Conservation (phyloP, 352 stramenopile species). For the Porosira glacialis region DNA sequence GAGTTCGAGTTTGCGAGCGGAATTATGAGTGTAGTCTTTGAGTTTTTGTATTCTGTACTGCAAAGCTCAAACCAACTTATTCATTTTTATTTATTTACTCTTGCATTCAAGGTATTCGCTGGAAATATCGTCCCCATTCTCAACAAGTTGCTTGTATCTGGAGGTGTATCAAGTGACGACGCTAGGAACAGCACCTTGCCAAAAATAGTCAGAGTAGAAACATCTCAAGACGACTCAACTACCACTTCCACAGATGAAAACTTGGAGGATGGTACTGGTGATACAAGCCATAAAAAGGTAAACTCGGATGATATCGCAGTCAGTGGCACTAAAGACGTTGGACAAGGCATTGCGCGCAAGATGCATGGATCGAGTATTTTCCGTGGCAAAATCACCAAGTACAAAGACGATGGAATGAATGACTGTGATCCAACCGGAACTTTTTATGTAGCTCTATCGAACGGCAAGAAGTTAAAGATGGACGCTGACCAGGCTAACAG, state of each 20-base stretch:
- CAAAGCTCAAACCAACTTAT: too few relatives aligned
- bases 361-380: constrained; percentile 29
- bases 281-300: too few relatives aligned
- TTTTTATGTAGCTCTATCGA: constrained; percentile 11
- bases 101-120: constrained; percentile 19
- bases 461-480: constrained; percentile 23
- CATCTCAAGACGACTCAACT: not conserved
- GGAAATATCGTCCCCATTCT: constrained; percentile 36
- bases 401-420: constrained; percentile 19
- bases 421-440: too few relatives aligned
- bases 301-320: constrained; percentile 2
- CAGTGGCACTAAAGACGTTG: constrained; percentile 12
- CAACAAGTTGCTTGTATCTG: constrained; percentile 31
- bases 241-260: not conserved
- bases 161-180: not conserved
- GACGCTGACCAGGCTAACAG: constrained; percentile 9
- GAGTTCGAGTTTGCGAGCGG: too few relatives aligned
- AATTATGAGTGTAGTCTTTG: too few relatives aligned
- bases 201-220: not conserved
- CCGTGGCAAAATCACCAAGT: constrained; percentile 10
- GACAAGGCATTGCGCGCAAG: constrained; percentile 23
- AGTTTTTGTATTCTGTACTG: too few relatives aligned
- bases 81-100: too few relatives aligned
- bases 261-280: too few relatives aligned
- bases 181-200: not conserved